phyloP scores from a whole-genome alignment of 768 basidiomycete genomes.

The Coprinellus aureogranulatus region DNA sequence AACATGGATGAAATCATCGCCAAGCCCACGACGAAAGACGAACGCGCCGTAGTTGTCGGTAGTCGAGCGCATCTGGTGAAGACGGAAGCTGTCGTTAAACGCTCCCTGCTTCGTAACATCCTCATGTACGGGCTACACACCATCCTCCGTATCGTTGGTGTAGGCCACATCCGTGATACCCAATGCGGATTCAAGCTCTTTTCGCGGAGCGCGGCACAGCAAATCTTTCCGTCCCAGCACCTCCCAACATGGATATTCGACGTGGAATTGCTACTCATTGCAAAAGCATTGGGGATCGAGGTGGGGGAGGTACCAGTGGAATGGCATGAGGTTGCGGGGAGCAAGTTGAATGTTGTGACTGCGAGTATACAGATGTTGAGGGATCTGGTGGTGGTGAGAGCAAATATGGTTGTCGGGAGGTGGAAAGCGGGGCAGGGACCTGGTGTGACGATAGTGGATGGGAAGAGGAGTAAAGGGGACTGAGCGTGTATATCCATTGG shows the following conservation, averaged over 20 bases:
- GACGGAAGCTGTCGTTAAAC: constrained; percentile 94
- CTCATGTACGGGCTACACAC: constrained; percentile 94
- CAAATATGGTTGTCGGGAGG: constrained; percentile 74
- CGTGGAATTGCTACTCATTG: constrained; percentile 86
- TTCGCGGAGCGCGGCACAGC: constrained; percentile 74
- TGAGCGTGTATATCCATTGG: neutral
- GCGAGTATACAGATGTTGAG: constrained; percentile 88
- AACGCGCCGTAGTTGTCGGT: constrained; percentile 72
- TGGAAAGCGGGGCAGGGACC: constrained; percentile 48
- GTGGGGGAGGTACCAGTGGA: constrained; percentile 83
- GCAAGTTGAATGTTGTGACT: constrained; percentile 82
- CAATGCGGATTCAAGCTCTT: constrained; percentile 98
- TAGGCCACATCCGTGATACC: constrained; percentile 88
- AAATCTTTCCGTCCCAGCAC: constrained; percentile 84
- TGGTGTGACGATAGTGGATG: neutral
- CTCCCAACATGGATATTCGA: constrained; percentile 95
- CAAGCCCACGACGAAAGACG: constrained; percentile 25
- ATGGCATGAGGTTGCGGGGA: constrained; percentile 93
- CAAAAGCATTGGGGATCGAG: constrained; percentile 74
- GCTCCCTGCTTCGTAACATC: constrained; percentile 83
- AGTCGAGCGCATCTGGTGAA: constrained; percentile 90
- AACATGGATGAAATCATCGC: constrained; percentile 61
- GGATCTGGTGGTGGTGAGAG: constrained; percentile 80
- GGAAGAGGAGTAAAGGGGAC: neutral
- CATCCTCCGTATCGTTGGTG: constrained; percentile 83